phyloP scores from a whole-genome alignment of 805 yeast genomes.

The Monosporozyma yasuniensis region DNA sequence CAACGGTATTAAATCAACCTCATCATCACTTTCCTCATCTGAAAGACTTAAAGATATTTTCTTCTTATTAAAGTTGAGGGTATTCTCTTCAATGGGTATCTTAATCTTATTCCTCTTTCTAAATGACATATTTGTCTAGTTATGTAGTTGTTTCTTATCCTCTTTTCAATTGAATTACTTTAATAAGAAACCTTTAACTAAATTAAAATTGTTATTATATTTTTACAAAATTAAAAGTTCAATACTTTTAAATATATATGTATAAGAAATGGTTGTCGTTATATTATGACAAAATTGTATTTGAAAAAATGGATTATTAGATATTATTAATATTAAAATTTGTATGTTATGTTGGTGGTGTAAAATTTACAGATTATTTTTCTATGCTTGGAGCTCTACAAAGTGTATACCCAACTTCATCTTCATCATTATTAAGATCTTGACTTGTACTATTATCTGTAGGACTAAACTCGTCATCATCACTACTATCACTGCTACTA shows the following conservation, averaged over 20 bases:
- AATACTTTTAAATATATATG: neutral
- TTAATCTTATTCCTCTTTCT: constrained; percentile 8
- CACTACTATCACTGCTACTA: constrained; percentile 45
- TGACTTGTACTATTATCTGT: neutral
- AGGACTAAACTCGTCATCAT: constrained; percentile 71
- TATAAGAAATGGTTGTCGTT: too few relatives aligned
- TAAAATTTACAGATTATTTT: too few relatives aligned
- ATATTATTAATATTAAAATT: too few relatives aligned
- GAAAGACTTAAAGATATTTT: neutral
- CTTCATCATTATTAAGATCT: constrained; percentile 5
- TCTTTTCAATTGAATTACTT: too few relatives aligned
- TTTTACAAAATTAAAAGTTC: neutral
- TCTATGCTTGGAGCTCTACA: constrained; percentile 18
- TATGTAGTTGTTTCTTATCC: too few relatives aligned
- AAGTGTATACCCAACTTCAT: constrained; percentile 16
- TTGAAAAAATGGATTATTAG: neutral
- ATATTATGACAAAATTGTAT: too few relatives aligned
- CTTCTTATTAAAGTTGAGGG: neutral
- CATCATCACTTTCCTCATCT: constrained; percentile 1
- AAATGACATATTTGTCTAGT: neutral
- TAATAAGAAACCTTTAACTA: neutral
- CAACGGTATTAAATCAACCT: neutral
- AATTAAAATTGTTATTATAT: neutral
- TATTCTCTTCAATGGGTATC: neutral
- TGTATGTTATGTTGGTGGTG: too few relatives aligned